Percentiles rank a stretch among this genome's conserved stretches.
Conservation (phyloP, 1,284 basidiomycete species). For the Schizophyllum commune region DNA sequence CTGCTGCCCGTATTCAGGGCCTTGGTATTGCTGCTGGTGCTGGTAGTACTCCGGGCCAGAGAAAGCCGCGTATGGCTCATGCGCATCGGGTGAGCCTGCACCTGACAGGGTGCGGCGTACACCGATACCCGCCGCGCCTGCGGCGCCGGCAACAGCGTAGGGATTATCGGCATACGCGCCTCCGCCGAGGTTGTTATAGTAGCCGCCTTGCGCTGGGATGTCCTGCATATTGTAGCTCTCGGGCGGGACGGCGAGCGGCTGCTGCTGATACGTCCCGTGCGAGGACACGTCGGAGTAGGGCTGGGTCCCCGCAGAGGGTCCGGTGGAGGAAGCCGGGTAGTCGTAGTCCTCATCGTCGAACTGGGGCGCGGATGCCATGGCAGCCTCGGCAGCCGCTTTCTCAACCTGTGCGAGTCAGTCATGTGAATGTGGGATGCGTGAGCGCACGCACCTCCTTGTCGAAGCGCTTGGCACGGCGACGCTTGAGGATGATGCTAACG, state of each 20-base stretch:
- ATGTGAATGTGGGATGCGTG: not conserved
- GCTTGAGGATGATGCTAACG: conserved; percentile 27
- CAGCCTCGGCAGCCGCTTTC: not conserved
- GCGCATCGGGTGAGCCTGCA: not conserved
- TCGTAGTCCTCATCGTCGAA: not conserved
- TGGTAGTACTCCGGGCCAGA: not conserved
- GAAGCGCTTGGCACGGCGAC: conserved; percentile 31
- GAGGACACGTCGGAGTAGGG: conserved; percentile 2
- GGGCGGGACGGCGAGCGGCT: not conserved
- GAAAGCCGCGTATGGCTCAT: not conserved
- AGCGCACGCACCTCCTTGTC: conserved; percentile 23
- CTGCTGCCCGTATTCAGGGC: not conserved
- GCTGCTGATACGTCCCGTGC: conserved; percentile 3
- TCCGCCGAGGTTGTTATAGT: not conserved
- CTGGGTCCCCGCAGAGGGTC: not conserved
- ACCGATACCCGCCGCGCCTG: not conserved
- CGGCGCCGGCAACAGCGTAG: not conserved
- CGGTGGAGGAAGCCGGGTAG: not conserved
- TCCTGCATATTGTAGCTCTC: conserved; percentile 7
- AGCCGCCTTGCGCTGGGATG: not conserved
- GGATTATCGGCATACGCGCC: not conserved
- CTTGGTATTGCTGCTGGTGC: not conserved
- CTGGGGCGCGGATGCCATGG: not conserved
- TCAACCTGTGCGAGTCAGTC: not conserved
- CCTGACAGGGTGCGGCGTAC: not conserved